phyloP scores from a whole-genome alignment of 805 yeast genomes.

The Kurtzmaniella cleridarum region DNA sequence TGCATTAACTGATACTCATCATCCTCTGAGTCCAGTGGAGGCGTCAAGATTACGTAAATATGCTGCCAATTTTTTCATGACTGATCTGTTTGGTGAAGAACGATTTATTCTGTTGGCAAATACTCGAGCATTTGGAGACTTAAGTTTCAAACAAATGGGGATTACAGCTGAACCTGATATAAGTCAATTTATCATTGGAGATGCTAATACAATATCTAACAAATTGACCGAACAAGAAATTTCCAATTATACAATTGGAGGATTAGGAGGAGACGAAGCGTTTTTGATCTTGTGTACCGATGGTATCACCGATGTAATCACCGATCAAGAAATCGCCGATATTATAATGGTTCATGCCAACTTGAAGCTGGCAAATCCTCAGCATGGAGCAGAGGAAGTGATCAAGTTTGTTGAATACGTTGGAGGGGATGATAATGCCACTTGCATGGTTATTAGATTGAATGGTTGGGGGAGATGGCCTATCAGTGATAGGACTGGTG shows the following conservation, averaged over 20 bases:
- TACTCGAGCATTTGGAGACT: constrained; percentile 91
- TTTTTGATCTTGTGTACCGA: constrained; percentile 81
- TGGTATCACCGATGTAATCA: constrained; percentile 75
- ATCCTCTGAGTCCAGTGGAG: constrained; percentile 80
- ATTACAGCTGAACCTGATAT: constrained; percentile 92
- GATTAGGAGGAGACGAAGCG: constrained; percentile 79
- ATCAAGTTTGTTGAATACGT: constrained; percentile 77
- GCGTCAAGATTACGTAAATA: constrained; percentile 62
- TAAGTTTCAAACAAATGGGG: constrained; percentile 74
- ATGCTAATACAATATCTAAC: constrained; percentile 26
- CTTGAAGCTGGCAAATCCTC: constrained; percentile 82
- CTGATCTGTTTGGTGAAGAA: constrained; percentile 91
- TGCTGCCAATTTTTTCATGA: constrained; percentile 57
- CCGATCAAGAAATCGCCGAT: constrained; percentile 91
- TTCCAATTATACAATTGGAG: constrained; percentile 29
- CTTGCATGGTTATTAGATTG: constrained; percentile 74
- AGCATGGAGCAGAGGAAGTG: constrained; percentile 78
- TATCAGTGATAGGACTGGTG: constrained; percentile 74
- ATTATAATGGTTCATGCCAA: constrained; percentile 65
- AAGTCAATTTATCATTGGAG: constrained; percentile 62
- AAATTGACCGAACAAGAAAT: constrained; percentile 35
- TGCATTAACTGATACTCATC: constrained; percentile 74
- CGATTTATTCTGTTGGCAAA: constrained; percentile 80
- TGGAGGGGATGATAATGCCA: constrained; percentile 95
- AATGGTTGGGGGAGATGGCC: constrained; percentile 97